Conservation (phyloP, 2,329 filamentous ascomycete genomes). For the Exophiala alcalophila region DNA sequence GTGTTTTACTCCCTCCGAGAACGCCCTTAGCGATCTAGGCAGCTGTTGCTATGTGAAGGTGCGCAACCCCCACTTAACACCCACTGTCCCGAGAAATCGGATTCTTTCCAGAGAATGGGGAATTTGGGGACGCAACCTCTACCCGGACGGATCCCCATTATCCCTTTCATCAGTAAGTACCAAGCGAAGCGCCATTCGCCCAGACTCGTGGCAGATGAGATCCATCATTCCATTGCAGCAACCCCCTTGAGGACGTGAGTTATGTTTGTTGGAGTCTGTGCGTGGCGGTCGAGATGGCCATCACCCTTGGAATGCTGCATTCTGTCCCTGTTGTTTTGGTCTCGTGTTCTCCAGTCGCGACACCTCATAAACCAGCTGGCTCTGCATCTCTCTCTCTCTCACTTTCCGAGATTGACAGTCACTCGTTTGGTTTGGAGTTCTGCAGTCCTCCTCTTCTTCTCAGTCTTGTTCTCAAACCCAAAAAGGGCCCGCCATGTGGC, state of each 20-base stretch:
- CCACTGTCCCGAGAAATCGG: no score
- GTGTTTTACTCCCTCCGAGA: no score
- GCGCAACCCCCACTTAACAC: no score
- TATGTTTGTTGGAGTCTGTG: constrained; percentile 12
- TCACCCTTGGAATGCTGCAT: constrained; percentile 28
- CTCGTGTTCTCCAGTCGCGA: constrained; percentile 4
- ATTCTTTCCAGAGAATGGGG: no score
- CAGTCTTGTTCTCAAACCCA: constrained; percentile 6
- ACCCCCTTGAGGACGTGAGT: constrained; percentile 8
- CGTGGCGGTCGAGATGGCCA: constrained; percentile 12
- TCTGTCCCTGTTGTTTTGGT: constrained; percentile 25
- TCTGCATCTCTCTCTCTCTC: constrained; percentile 9
- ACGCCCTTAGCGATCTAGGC: no score
- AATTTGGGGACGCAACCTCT: no score
- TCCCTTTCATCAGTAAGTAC: no score
- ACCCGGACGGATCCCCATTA: no score
- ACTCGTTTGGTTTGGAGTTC: constrained; percentile 27
- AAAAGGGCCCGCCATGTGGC: constrained; percentile 23
- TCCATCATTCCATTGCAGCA: constrained; percentile 20
- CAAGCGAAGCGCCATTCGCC: no score
- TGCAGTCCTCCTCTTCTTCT: constrained; percentile 21
- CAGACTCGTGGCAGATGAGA: no score
- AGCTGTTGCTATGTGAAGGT: no score
- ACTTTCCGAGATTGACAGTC: constrained; percentile 18
- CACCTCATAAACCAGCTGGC: constrained; percentile 18